These are phyloP conservation scores for Protomyces gravidus DNA, from an alignment of 1,139 yeast species.

Conservation along the genomic window DNA sequence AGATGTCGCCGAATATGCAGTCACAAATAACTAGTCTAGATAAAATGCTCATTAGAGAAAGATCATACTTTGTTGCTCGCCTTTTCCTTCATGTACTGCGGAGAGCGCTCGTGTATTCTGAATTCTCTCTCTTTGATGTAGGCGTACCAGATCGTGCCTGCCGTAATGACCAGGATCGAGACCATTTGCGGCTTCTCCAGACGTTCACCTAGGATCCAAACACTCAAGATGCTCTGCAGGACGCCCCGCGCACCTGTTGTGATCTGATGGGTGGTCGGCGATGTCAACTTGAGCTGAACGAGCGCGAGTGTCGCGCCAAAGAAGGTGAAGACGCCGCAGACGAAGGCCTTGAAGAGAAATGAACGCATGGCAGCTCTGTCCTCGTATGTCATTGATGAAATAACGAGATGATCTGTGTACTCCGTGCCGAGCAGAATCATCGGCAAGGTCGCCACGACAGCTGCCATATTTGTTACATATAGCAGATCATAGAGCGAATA, in stretches of 20 bases:
- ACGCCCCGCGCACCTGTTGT: conserved; percentile 30
- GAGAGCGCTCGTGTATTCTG: neutral
- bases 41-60: neutral
- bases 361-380: conserved; percentile 11
- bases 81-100: neutral
- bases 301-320: conserved; percentile 25
- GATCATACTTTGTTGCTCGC: neutral
- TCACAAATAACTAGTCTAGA: neutral
- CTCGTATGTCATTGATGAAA: conserved; percentile 5
- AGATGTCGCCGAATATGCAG: neutral
- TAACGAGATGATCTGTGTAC: conserved; percentile 22
- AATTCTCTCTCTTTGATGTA: conserved; percentile 14
- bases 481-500: conserved; percentile 13
- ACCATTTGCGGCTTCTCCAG: conserved; percentile 21
- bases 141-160: conserved; percentile 25
- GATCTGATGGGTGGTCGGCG: conserved; percentile 30
- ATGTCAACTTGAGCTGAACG: conserved; percentile 29
- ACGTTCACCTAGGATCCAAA: conserved; percentile 21
- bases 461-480: conserved; percentile 21
- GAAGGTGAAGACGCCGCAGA: conserved; percentile 23
- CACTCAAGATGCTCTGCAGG: conserved; percentile 28
- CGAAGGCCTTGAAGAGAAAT: conserved; percentile 16
- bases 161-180: conserved; percentile 26
- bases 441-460: conserved; percentile 7
- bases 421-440: conserved; percentile 26